Conservation (phyloP, 139 green algal species). For the Coelastrella sp. region DNA sequence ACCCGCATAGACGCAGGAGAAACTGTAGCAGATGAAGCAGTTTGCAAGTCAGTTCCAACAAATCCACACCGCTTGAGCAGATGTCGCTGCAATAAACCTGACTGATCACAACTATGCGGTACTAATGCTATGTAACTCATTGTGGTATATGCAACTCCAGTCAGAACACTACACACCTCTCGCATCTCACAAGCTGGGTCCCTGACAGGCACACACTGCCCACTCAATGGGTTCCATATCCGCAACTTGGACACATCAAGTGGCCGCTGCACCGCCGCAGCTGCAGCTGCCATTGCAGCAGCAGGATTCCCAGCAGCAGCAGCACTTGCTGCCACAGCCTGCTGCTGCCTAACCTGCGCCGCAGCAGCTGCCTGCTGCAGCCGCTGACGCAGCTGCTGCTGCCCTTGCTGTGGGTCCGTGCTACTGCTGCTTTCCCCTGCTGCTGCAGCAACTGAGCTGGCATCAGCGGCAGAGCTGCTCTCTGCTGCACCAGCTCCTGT, state of each 20-base stretch:
- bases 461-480: conserved; percentile 8
- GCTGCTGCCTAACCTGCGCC: neutral
- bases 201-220: conserved; percentile 51
- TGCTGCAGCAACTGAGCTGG: neutral
- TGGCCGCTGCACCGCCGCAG: neutral
- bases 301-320: neutral
- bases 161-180: conserved; percentile 52
- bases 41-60: too few relatives aligned
- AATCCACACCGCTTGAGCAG: too few relatives aligned
- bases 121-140: too few relatives aligned
- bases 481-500: neutral
- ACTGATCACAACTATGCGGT: too few relatives aligned
- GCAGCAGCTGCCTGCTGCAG: conserved; percentile 2
- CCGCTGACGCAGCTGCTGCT: conserved; percentile 4
- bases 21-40: too few relatives aligned
- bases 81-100: too few relatives aligned
- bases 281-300: neutral
- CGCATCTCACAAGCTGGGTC: conserved; percentile 67
- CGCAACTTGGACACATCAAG: conserved; percentile 59
- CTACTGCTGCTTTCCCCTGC: neutral
- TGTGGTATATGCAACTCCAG: too few relatives aligned
- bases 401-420: neutral
- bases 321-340: neutral
- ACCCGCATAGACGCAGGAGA: too few relatives aligned
- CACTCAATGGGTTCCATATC: conserved; percentile 75